Percentiles rank a stretch among this genome's conserved stretches.
Conservation (phyloP, 306 rosid species). For the Castanea sativa region DNA sequence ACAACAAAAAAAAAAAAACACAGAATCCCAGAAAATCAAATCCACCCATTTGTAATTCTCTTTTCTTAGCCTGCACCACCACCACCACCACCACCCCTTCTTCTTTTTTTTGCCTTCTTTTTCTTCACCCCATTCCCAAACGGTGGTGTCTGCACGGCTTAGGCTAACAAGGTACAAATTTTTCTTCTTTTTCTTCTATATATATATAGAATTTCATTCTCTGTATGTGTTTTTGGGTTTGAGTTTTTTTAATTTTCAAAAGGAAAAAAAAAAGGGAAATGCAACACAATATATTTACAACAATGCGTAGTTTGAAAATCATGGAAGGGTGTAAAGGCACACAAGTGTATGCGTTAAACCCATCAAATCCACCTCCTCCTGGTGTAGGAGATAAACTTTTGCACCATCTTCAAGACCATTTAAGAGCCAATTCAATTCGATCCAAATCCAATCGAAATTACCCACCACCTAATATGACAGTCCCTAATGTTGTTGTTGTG, state of each 20-base stretch:
- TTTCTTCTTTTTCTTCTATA: too few relatives aligned
- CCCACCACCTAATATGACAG: conserved; percentile 22
- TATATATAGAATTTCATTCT: too few relatives aligned
- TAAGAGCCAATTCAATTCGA: conserved; percentile 37
- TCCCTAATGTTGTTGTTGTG: conserved; percentile 17
- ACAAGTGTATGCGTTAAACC: conserved; percentile 58
- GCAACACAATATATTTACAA: conserved; percentile 65
- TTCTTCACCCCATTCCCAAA: not conserved
- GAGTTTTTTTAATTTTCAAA: not conserved
- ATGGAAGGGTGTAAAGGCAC: conserved; percentile 83
- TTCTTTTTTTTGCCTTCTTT: not conserved
- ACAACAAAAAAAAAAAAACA: not conserved
- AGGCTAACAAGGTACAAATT: not conserved
- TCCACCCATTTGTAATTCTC: not conserved
- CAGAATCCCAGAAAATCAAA: conserved; percentile 15
- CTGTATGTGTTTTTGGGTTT: not conserved
- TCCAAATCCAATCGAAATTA: conserved; percentile 39
- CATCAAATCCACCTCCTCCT: conserved; percentile 19
- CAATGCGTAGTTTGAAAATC: conserved; percentile 82
- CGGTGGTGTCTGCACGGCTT: conserved; percentile 33
- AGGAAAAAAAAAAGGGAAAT: conserved; percentile 32
- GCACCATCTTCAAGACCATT: conserved; percentile 56
- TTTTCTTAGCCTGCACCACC: conserved; percentile 34
- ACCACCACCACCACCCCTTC: not conserved
- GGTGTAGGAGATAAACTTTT: conserved; percentile 53